Evolutionary conservation across 495 filamentous ascomycete genomes (phyloP), one percentile per base, ranked within the genome.

Genomic region (Evansstolkia leycettana): DNA sequence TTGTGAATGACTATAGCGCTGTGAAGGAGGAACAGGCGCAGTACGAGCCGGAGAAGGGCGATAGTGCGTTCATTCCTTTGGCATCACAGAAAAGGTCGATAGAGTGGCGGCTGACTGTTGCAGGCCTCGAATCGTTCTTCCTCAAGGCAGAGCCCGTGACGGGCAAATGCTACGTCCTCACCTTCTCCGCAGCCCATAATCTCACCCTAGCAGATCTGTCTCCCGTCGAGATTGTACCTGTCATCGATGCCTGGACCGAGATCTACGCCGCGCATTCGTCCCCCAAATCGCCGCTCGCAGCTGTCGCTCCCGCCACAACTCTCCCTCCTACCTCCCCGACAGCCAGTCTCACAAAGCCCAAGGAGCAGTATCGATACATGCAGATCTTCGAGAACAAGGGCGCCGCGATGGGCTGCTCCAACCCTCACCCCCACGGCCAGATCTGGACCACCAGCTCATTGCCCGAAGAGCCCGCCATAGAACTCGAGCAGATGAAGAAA

Each of bases 351-450:
- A 34, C 57, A 12, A 62, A 65, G 20, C 76, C 86, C 5, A 76
- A 72, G 31, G 70, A 81, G 37, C 87, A 95, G 57, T 85, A 92
- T 48, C 75, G 78, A 31, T 96, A 93, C 58, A 95, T 98, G 88
- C 90, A 98, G 58, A 95, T 98, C 44, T 96, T 98, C 42, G 90
- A 98, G 61, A 98, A 98, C 66, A 98, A 98, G 64, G 90, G 90
- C 31, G 78, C 83, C 0, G 84, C 90, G 3, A 98, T 98, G 90
- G 90, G 90, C 19, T 98, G 90, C 69, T 96, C 90, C 2, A 98
- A 98, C 55, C 92, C 90, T 5, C 90, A 98, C 59, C 90, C 90
- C 0, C 90, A 96, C 58, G 87, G 90, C 33, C 90, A 98, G 51
- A 73, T 94, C 43, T 98, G 90, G 90, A 90, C 85, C 7, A 94